Conservation (phyloP, 1,284 basidiomycete species). For the Rugosomyces carneus region DNA sequence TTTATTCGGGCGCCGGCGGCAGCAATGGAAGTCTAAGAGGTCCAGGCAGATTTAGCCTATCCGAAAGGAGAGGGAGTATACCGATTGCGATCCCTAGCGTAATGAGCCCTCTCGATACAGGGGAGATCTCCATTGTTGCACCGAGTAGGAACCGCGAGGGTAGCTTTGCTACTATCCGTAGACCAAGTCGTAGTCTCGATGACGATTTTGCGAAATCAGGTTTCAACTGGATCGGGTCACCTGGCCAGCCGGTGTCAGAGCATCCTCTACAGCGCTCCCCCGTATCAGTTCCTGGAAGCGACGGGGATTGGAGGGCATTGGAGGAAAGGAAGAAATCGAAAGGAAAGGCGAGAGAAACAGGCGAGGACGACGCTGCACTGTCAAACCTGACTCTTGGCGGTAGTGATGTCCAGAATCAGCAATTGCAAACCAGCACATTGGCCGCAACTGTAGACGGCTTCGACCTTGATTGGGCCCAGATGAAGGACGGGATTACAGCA, state of each 20-base stretch:
- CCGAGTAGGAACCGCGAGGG: conserved; percentile 39
- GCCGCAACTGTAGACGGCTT: conserved; percentile 21
- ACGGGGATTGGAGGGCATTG: conserved; percentile 41
- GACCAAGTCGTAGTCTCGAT: conserved; percentile 48
- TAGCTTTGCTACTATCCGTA: conserved; percentile 42
- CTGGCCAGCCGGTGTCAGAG: conserved; percentile 8
- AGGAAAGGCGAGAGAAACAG: conserved; percentile 17
- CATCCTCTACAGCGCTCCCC: conserved; percentile 21
- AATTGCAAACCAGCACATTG: background rate
- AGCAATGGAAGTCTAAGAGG: conserved; percentile 14
- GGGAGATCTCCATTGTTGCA: conserved; percentile 12
- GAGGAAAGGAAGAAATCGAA: conserved; percentile 27
- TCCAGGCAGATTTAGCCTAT: conserved; percentile 11
- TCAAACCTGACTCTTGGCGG: too few species aligned
- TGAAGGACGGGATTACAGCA: conserved; percentile 24
- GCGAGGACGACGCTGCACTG: background rate
- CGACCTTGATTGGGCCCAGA: conserved; percentile 27
- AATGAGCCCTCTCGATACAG: conserved; percentile 3
- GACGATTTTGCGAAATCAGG: conserved; percentile 32
- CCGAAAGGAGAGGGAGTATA: conserved; percentile 35
- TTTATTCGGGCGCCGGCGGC: conserved; percentile 12
- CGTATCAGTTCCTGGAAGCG: conserved; percentile 38
- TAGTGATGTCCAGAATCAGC: background rate
- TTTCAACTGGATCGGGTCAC: conserved; percentile 15
- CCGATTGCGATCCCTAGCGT: conserved; percentile 40